These are phyloP conservation scores for Lachnellula arida DNA, from an alignment of 2,329 filamentous ascomycete species.

Conservation along the genomic window DNA sequence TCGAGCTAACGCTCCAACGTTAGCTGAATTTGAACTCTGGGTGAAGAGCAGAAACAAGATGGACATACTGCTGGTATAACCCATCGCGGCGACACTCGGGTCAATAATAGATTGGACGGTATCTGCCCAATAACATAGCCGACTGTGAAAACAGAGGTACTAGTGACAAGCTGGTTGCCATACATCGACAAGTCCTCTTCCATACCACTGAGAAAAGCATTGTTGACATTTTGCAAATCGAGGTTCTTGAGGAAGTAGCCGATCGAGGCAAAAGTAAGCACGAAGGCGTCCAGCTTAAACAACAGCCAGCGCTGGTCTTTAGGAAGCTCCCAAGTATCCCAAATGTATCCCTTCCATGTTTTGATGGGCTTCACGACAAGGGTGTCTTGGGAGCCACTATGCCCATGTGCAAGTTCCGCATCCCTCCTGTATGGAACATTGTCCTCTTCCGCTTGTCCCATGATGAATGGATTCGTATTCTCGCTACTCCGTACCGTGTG, in stretches of 20 bases:
- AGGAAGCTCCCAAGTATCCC: constrained; percentile 34
- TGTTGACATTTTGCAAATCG: constrained; percentile 31
- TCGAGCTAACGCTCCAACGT: constrained; percentile 22
- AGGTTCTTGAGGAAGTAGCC: constrained; percentile 40
- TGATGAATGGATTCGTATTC: neutral
- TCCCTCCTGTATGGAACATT: constrained; percentile 3
- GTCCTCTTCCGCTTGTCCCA: constrained; percentile 14
- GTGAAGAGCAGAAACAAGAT: neutral
- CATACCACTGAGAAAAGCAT: constrained; percentile 36
- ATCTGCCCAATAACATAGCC: constrained; percentile 49
- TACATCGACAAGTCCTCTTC: constrained; percentile 46
- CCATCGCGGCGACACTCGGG: constrained; percentile 36
- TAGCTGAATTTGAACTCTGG: neutral
- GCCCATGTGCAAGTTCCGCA: constrained; percentile 5
- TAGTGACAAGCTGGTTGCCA: constrained; percentile 46
- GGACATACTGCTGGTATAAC: constrained; percentile 24
- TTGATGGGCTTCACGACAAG: constrained; percentile 17
- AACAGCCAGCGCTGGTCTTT: constrained; percentile 32
- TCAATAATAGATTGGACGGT: constrained; percentile 47
- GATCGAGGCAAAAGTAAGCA: constrained; percentile 31
- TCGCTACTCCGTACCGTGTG: neutral
- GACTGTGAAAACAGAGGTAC: constrained; percentile 47
- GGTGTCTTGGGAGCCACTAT: constrained; percentile 11
- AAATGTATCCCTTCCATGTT: constrained; percentile 37
- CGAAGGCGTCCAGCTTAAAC: constrained; percentile 34